phyloP scores from a whole-genome alignment of 2,329 filamentous ascomycete species.

The Capronia americana region DNA sequence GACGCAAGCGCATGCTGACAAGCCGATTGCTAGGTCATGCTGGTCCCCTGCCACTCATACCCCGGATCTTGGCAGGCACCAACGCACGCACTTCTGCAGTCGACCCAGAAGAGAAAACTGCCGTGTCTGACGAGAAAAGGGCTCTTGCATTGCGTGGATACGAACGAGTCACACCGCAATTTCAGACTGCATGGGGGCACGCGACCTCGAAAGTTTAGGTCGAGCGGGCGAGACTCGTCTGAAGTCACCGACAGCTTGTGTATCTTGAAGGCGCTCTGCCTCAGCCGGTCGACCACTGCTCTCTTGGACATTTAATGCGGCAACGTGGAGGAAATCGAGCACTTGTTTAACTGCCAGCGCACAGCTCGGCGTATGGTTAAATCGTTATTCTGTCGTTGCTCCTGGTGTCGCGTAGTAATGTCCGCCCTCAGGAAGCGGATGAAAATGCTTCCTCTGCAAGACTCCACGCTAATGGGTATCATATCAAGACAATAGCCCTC shows the following conservation, averaged over 20 bases:
- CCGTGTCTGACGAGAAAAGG: neutral
- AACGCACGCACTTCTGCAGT: slow-evolving; percentile 12
- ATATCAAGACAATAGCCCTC: slow-evolving; percentile 16
- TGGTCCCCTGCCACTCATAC: neutral
- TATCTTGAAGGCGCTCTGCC: neutral
- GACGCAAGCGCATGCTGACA: slow-evolving; percentile 12
- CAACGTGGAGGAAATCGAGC: neutral
- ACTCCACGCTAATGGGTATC: slow-evolving; percentile 24
- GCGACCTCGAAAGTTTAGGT: neutral
- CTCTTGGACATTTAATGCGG: neutral
- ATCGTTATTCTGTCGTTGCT: neutral
- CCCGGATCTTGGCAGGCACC: slow-evolving; percentile 33
- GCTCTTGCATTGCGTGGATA: neutral
- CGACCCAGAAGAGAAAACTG: neutral
- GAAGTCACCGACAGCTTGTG: neutral
- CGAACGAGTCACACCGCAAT: slow-evolving; percentile 1
- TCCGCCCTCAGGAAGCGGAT: neutral
- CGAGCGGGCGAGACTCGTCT: neutral
- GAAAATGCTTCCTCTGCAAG: slow-evolving; percentile 5
- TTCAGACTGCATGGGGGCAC: neutral
- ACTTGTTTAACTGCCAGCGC: neutral
- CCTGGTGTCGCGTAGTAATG: neutral
- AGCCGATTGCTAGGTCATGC: slow-evolving; percentile 6
- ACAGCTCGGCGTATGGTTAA: neutral
- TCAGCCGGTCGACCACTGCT: neutral